Evolutionary conservation across 257 asterid species (phyloP), one percentile per base, ranked within the genome.

Genomic region (Primulina huaijiensis): DNA sequence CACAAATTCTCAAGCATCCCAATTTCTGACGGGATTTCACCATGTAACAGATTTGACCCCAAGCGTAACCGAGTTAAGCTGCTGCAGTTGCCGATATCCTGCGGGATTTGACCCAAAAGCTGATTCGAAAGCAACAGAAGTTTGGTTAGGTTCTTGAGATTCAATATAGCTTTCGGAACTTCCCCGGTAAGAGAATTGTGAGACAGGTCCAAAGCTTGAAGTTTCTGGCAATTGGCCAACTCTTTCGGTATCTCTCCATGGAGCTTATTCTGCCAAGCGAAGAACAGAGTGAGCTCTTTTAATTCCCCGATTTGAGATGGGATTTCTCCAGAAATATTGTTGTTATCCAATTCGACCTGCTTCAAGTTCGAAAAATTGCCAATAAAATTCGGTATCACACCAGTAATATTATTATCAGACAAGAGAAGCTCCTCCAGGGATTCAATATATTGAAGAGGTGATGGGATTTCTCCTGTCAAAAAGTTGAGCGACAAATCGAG

Each of bases 241-340:
- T 88, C 88, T 8, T 58, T 62, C 23, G 95, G 95, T 75, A 88
- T 86, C 71, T 75, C 81, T 66, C 90, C 95, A 19, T 59, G 78
- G 11, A 88, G 84, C 80, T 76, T 86, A 81, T 88, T 88, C 81
- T 86, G 84, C 95, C 95, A 88, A 25, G 95, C 89, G 11, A 84
- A 84, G 80, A 88, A 88, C 59, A 88, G 80, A 35, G 86, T 74
- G 34, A 88, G 92, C 80, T 86, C 90, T 78, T 77, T 83, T 31
- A 88, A 77, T 52, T 71, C 72, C 67, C 90, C 92, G 73, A 88
- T 86, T 64, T 65, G 58, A 4, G 78, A 62, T 64, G 95, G 95
- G 77, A 88, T 88, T 64, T 75, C 67, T 10, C 92, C 92, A 19
- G 87, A 79, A 60, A 88, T 64, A 57, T 76, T 81, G 78, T 88